Percentiles rank a stretch among this genome's conserved stretches.
phyloP scores from a whole-genome alignment of 345 rosid species.

The Chamaenerion angustifolium region DNA sequence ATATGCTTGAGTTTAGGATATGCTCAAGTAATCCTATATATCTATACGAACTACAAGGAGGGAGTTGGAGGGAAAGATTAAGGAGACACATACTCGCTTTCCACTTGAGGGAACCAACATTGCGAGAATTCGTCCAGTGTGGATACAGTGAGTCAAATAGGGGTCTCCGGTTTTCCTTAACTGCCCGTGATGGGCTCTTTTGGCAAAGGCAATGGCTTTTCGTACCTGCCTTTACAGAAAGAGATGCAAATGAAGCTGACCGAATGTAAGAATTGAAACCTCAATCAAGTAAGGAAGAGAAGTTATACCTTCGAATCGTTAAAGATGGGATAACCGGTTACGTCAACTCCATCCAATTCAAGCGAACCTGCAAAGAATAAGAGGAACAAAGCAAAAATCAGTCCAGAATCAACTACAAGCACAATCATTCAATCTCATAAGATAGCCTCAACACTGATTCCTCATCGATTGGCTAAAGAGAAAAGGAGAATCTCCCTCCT shows the following conservation, averaged over 20 bases:
- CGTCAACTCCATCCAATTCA: constrained; percentile 47
- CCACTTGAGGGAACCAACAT: constrained; percentile 55
- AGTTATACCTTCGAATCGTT: constrained; percentile 40
- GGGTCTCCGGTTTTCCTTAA: constrained; percentile 61
- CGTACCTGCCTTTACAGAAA: constrained; percentile 55
- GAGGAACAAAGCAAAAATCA: constrained; percentile 1
- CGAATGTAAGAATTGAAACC: constrained; percentile 9
- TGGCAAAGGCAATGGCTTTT: constrained; percentile 61
- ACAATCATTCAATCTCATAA: not conserved
- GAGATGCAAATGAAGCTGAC: not conserved
- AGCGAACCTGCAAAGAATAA: constrained; percentile 28
- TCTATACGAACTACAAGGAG: too few relatives aligned
- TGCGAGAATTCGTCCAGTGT: constrained; percentile 53
- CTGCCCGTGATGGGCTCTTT: constrained; percentile 51
- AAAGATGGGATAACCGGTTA: constrained; percentile 49
- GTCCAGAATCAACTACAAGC: not conserved
- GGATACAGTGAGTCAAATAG: constrained; percentile 53
- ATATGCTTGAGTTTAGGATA: too few relatives aligned
- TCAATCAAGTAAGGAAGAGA: constrained; percentile 5
- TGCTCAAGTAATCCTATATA: too few relatives aligned
- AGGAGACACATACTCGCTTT: constrained; percentile 24
- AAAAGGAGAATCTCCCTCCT: too few relatives aligned
- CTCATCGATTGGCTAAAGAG: too few relatives aligned
- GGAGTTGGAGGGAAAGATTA: not conserved
- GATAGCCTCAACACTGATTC: too few relatives aligned